Conservation (phyloP, 306 rosid genomes). For the Begonia fuchsioides region DNA sequence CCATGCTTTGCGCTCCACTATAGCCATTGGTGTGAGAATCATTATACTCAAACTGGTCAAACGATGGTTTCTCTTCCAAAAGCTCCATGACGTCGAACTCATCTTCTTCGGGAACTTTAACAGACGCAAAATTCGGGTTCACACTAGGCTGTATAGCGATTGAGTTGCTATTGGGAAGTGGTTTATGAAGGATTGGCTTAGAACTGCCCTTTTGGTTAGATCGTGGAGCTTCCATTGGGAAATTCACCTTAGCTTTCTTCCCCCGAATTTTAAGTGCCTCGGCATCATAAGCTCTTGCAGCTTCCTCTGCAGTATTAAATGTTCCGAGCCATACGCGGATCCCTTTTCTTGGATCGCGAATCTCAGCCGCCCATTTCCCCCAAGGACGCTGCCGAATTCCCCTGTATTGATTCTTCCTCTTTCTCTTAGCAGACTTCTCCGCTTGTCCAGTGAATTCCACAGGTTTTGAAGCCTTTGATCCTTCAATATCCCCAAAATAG, state of each 20-base stretch:
- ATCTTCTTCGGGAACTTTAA: conserved; percentile 23
- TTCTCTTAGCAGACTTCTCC: conserved; percentile 60
- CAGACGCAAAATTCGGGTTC: conserved; percentile 27
- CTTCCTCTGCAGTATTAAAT: conserved; percentile 96
- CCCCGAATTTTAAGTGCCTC: conserved; percentile 96
- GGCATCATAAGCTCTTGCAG: conserved; percentile 94
- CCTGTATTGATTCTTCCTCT: conserved; percentile 81
- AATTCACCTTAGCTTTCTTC: conserved; percentile 90
- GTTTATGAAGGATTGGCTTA: conserved; percentile 27
- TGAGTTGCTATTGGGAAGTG: conserved; percentile 19
- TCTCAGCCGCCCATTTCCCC: conserved; percentile 99
- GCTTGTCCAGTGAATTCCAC: conserved; percentile 40
- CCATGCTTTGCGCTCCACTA: conserved; percentile 16
- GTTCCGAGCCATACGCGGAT: conserved; percentile 99
- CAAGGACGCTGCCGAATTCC: conserved; percentile 99
- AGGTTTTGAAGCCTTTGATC: conserved; percentile 30
- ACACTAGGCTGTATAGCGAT: conserved; percentile 24
- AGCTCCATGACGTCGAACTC: conserved; percentile 29
- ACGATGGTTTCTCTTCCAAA: conserved; percentile 61
- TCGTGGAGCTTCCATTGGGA: conserved; percentile 50
- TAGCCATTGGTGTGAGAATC: conserved; percentile 22
- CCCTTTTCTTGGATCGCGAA: conserved; percentile 92
- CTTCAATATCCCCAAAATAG: conserved; percentile 12
- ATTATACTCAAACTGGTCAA: conserved; percentile 30
- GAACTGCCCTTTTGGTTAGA: conserved; percentile 25